Evolutionary conservation across 202 grass and related monocot genomes (phyloP).

Genomic region (Dendrocalamus latiflorus): DNA sequence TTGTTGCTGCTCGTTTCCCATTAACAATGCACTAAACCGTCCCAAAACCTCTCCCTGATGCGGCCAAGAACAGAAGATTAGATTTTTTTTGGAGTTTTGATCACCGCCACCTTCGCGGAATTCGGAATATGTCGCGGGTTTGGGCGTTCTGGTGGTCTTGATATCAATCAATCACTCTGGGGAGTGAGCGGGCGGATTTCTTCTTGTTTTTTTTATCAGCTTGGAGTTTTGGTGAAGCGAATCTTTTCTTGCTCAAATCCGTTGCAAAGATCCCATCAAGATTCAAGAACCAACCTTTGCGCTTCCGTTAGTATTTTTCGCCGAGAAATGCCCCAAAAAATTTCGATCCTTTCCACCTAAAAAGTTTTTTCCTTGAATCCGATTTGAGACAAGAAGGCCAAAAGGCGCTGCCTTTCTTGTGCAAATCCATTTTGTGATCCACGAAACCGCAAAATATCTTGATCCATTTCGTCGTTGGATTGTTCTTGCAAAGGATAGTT

Average conservation of each 20-base stretch:
- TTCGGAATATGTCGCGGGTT: neutral
- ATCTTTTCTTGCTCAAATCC: neutral
- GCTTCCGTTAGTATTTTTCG: neutral
- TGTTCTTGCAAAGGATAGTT: neutral
- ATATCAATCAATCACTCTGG: neutral
- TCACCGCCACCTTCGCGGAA: neutral
- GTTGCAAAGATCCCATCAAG: neutral
- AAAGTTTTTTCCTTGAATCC: neutral
- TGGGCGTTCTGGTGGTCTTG: neutral
- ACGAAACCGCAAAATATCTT: neutral
- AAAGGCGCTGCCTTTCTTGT: conserved; percentile 19
- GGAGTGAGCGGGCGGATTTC: neutral
- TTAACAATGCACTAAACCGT: conserved; percentile 36
- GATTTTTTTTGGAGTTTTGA: neutral
- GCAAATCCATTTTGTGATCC: neutral
- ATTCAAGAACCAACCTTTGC: neutral
- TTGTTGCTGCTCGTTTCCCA: neutral
- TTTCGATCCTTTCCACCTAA: neutral
- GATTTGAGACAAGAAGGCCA: neutral
- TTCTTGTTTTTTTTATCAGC: conserved; percentile 10
- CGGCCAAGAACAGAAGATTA: neutral
- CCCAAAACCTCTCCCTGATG: conserved; percentile 12
- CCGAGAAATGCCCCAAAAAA: neutral
- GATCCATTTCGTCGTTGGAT: neutral
- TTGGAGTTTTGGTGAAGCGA: neutral